phyloP scores from a whole-genome alignment of 257 asterid species.

The Primulina huaijiensis region DNA sequence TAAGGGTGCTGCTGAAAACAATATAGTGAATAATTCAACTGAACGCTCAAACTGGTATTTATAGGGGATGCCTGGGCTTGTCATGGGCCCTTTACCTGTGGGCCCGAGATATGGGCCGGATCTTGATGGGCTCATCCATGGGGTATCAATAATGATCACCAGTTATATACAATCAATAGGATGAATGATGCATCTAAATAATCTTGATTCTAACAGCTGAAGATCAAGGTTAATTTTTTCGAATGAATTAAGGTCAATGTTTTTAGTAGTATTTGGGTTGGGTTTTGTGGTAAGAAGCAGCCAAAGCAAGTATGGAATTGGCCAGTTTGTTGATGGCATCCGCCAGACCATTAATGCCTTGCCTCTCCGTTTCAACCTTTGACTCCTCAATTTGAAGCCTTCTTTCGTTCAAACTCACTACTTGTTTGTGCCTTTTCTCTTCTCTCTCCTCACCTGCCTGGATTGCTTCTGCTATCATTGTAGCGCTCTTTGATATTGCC shows the following conservation, averaged over 20 bases:
- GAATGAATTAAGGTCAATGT: not conserved
- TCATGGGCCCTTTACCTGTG: too few species aligned
- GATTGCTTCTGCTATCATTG: conserved; percentile 65
- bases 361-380: conserved; percentile 68
- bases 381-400: conserved; percentile 73
- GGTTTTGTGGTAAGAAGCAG: conserved; percentile 32
- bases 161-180: too few species aligned
- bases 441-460: conserved; percentile 65
- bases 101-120: too few species aligned
- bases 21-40: too few species aligned
- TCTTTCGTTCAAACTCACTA: conserved; percentile 65
- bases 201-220: too few species aligned
- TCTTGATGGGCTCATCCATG: too few species aligned
- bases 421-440: conserved; percentile 66
- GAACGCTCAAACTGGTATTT: too few species aligned
- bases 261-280: conserved; percentile 14
- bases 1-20: too few species aligned
- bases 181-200: too few species aligned
- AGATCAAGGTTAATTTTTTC: too few species aligned
- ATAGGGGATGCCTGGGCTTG: too few species aligned
- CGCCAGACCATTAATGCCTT: conserved; percentile 70
- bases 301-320: conserved; percentile 67
- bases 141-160: too few species aligned
- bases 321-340: conserved; percentile 88
- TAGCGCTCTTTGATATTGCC: conserved; percentile 57